A percentile compares a stretch with the other conserved stretches of the same genome.
phyloP scores from a whole-genome alignment of 345 rosid species.

The Rhodomyrtus tomentosa region DNA sequence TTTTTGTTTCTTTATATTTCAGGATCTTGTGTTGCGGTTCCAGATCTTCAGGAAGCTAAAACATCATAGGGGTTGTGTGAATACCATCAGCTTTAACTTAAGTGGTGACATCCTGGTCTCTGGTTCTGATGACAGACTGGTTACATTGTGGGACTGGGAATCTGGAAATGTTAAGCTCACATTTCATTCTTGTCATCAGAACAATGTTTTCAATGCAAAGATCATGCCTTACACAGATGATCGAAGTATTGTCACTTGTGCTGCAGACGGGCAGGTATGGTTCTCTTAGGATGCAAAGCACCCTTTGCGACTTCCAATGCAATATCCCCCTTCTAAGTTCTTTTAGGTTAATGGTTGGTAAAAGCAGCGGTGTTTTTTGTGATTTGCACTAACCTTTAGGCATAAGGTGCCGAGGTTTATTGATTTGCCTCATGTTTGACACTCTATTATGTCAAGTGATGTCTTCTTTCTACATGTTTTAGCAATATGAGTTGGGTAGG shows the following conservation, averaged over 20 bases:
- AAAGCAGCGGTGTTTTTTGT: background rate
- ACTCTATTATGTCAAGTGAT: background rate
- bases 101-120: constrained; percentile 61
- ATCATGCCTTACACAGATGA: constrained; percentile 77
- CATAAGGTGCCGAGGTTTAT: background rate
- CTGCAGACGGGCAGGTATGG: constrained; percentile 87
- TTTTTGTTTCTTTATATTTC: background rate
- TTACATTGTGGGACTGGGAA: constrained; percentile 79
- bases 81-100: constrained; percentile 60
- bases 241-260: constrained; percentile 74
- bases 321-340: background rate
- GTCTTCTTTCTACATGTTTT: background rate
- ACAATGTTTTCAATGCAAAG: constrained; percentile 81
- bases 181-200: constrained; percentile 57
- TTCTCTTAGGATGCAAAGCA: background rate
- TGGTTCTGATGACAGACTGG: constrained; percentile 76
- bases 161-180: constrained; percentile 46
- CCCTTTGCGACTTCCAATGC: background rate
- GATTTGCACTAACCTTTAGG: background rate
- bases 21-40: constrained; percentile 74
- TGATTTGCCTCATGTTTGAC: background rate
- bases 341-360: background rate
- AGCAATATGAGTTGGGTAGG: background rate
- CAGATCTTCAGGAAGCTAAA: constrained; percentile 43
- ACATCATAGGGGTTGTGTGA: constrained; percentile 76